Evolutionary conservation across 1,139 yeast species (phyloP).

Genomic region (Yarrowia galli): DNA sequence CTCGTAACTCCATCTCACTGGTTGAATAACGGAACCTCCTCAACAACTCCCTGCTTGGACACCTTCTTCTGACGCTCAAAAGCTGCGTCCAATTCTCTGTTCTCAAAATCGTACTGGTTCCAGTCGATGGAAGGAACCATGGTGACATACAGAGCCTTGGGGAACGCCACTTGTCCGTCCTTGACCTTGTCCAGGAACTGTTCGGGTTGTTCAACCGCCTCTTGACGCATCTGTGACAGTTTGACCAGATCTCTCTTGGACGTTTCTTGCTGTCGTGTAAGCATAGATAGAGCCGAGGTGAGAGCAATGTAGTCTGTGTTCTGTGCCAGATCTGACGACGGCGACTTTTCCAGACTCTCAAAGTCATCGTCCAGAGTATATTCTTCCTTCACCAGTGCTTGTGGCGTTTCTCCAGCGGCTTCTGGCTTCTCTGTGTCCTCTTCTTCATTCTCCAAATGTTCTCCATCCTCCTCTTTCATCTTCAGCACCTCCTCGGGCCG

Average conservation of each 20-base stretch:
- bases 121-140: conserved; percentile 46
- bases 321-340: conserved; percentile 33
- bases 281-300: conserved; percentile 46
- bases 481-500: background rate
- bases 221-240: conserved; percentile 44
- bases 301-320: conserved; percentile 50
- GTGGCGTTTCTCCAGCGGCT: background rate
- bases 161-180: conserved; percentile 43
- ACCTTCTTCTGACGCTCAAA: background rate
- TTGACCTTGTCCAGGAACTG: conserved; percentile 44
- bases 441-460: background rate
- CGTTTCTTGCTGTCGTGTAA: conserved; percentile 44
- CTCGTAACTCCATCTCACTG: background rate
- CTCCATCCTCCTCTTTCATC: background rate
- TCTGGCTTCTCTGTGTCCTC: background rate
- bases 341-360: background rate
- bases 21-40: conserved; percentile 18
- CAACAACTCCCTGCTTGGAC: conserved; percentile 7
- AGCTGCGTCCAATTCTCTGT: conserved; percentile 31
- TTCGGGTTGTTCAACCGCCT: conserved; percentile 47
- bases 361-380: background rate
- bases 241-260: conserved; percentile 46
- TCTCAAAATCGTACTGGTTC: conserved; percentile 43
- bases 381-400: background rate
- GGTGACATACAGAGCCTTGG: conserved; percentile 45